These are phyloP conservation scores for Viscum album DNA, from an alignment of 177 flowering plant genomes.

Conservation along the genomic window DNA sequence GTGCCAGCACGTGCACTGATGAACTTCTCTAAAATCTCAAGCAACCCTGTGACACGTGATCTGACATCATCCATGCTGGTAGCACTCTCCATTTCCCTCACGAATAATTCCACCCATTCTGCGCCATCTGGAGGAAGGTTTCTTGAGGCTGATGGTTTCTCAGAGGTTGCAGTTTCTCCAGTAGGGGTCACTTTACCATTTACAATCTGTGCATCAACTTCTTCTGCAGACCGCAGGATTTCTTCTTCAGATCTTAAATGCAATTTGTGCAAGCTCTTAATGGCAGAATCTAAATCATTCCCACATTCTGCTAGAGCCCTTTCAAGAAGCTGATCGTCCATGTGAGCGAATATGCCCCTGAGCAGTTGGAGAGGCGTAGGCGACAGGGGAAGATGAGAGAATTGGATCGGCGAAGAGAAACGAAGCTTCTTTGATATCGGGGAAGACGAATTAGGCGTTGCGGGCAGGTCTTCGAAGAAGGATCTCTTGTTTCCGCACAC, in stretches of 20 bases:
- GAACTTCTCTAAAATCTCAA: constrained; percentile 29
- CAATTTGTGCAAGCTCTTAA: constrained; percentile 27
- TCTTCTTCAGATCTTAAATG: constrained; percentile 17
- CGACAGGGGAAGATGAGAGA: constrained; percentile 21
- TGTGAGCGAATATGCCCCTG: constrained; percentile 28
- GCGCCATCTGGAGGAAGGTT: constrained; percentile 25
- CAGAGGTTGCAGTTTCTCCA: constrained; percentile 15
- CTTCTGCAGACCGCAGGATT: constrained; percentile 12
- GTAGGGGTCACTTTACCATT: constrained; percentile 15
- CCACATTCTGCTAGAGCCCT: constrained; percentile 29
- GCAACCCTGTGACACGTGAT: constrained; percentile 28
- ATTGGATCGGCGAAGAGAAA: constrained; percentile 12
- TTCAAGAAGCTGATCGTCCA: constrained; percentile 34
- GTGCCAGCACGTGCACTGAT: constrained; percentile 19
- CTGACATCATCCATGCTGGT: constrained; percentile 35
- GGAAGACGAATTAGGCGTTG: constrained; percentile 18
- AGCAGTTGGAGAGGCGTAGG: constrained; percentile 32
- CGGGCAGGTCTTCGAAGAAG: constrained; percentile 42
- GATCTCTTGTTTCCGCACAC: constrained; percentile 53
- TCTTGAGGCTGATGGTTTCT: constrained; percentile 7
- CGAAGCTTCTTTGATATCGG: constrained; percentile 37
- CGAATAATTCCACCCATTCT: constrained; percentile 39
- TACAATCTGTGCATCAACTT: constrained; percentile 12
- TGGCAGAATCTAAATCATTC: constrained; percentile 34
- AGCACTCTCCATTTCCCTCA: constrained; percentile 29